These are phyloP conservation scores for Paracorniculantispora psalliotae DNA, from an alignment of 2,329 filamentous ascomycete genomes.

Conservation along the genomic window DNA sequence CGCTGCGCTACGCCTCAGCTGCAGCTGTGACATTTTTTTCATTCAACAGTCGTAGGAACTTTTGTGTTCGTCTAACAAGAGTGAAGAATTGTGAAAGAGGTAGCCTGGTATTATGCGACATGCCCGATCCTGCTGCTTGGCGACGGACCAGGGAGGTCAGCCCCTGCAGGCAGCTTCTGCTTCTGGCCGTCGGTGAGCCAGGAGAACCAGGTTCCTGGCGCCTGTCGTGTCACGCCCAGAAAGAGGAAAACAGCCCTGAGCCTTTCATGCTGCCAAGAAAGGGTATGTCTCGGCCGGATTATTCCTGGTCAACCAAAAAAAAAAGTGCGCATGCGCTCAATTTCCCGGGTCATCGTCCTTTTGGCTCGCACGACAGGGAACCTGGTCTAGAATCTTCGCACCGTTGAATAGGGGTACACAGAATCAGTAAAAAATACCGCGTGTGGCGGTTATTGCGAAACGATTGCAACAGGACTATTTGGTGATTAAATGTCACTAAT, in stretches of 20 bases:
- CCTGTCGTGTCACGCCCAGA: background rate
- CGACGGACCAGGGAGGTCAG: background rate
- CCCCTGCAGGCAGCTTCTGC: background rate
- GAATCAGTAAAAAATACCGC: background rate
- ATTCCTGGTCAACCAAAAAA: background rate
- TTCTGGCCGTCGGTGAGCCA: background rate
- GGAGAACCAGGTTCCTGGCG: too few relatives aligned
- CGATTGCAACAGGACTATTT: background rate
- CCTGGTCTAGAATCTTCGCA: background rate
- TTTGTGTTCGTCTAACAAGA: background rate
- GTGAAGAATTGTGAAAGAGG: background rate
- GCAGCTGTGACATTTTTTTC: background rate
- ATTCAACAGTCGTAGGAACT: background rate
- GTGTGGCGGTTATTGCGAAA: background rate
- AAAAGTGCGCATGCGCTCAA: background rate
- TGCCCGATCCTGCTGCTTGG: background rate
- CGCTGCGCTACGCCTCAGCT: background rate
- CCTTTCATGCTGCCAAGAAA: background rate
- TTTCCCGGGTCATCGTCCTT: background rate
- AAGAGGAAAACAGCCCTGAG: background rate
- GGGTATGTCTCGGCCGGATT: constrained; percentile 1
- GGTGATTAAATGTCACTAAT: background rate
- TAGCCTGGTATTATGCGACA: background rate
- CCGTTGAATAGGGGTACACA: background rate
- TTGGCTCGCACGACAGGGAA: background rate